Evolutionary conservation across 352 stramenopile genomes (phyloP), one percentile per base, ranked within the genome.

Genomic region (Globisporangium paroecandrum): DNA sequence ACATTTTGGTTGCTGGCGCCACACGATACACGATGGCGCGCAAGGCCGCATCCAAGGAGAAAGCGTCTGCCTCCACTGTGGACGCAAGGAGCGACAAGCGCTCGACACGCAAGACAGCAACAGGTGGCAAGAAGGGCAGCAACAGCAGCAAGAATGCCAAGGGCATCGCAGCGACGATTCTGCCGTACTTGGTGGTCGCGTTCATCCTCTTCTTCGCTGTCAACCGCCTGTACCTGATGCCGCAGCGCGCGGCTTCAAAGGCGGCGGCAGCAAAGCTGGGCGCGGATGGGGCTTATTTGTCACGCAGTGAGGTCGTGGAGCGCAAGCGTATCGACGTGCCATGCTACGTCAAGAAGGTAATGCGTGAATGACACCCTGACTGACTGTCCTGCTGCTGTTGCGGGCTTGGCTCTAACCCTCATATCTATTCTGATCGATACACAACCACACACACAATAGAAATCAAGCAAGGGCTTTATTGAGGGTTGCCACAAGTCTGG

Each of bases 401-500:
- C 41, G 20, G 68, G 15, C 3, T 24, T 24, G 34, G 4, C 55
- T 13, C 9, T 57, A 10, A 51, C 60, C 36, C 4, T 63, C 24
- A 62, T 62, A 51, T 65, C 41, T 54, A 10, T 54, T 5, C 24
- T 53, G 22, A 25, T 9, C 32, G 7, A 32, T 12, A 20, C 1
- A 61, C 18, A 69, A 65, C 7, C 7, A 36, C 32, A 47, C 6
- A 51, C 43, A 51, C 43, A 51, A 41, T 60, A 85, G 64, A 81
- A 77, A 78, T 72, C 60, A 5, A 34, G 64, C 47, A 70, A 74
- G 20, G 64, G 66, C 9, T 89, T 88, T 49, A 79, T 95, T 10
- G 69, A 77, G 1, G 87, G 87, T 4, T 95, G 87, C 72, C 82
- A 93, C 73, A 79, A 82, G 54, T 34, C 77, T 22, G 81, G 83